A percentile compares a stretch with the other conserved stretches of the same genome.
Evolutionary conservation across 73 alveolate species (phyloP).

Genomic region (Paramecium caudatum): DNA sequence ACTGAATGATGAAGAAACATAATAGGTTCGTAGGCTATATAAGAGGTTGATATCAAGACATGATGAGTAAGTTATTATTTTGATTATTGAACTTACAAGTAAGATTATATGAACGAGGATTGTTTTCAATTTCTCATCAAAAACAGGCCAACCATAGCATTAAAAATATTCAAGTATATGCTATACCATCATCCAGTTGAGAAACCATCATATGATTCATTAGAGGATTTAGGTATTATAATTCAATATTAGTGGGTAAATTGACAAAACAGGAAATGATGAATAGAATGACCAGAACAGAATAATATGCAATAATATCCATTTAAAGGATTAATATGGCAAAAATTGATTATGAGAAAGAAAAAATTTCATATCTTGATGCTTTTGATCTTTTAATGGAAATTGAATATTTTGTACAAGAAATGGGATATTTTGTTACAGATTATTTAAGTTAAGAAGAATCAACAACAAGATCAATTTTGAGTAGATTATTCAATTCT

Average conservation of each 20-base stretch:
- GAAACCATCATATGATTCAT: not conserved
- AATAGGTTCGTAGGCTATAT: not conserved
- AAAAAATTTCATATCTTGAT: slow-evolving; percentile 57
- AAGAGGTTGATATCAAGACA: slow-evolving; percentile 10
- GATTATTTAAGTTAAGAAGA: slow-evolving; percentile 51
- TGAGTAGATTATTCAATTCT: slow-evolving; percentile 36
- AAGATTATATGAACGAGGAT: slow-evolving; percentile 47
- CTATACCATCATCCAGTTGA: not conserved
- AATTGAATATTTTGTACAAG: slow-evolving; percentile 20
- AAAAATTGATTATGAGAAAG: slow-evolving; percentile 25
- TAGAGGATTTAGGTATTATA: slow-evolving; percentile 11
- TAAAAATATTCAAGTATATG: slow-evolving; percentile 23
- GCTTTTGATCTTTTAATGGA: slow-evolving; percentile 63
- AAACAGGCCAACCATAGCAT: slow-evolving; percentile 39
- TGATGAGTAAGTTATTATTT: slow-evolving; percentile 58
- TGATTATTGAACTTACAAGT: slow-evolving; percentile 49
- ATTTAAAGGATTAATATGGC: slow-evolving; percentile 31
- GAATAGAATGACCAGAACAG: slow-evolving; percentile 50
- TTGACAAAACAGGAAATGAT: slow-evolving; percentile 30
- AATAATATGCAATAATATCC: slow-evolving; percentile 29
- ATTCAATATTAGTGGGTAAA: not conserved
- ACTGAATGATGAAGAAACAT: slow-evolving; percentile 22
- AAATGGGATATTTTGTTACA: slow-evolving; percentile 54
- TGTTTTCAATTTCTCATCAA: slow-evolving; percentile 16
- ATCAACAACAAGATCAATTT: slow-evolving; percentile 56